Conservation (phyloP, 768 basidiomycete genomes). For the Cystofilobasidium macerans region DNA sequence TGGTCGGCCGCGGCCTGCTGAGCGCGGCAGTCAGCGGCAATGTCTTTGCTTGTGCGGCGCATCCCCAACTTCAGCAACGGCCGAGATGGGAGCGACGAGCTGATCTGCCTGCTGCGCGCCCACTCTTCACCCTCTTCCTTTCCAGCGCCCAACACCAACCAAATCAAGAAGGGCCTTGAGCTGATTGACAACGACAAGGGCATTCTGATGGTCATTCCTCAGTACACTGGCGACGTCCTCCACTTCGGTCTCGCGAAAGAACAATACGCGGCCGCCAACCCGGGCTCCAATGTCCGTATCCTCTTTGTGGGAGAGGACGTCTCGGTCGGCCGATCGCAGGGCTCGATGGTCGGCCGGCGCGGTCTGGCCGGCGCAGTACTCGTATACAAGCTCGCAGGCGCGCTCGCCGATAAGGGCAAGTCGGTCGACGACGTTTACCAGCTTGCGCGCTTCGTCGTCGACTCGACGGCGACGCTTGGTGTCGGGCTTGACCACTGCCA, state of each 20-base stretch:
- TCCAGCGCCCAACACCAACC: slow-evolving; percentile 25
- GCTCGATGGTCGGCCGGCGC: slow-evolving; percentile 40
- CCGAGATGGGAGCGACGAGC: background rate
- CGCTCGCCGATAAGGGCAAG: slow-evolving; percentile 36
- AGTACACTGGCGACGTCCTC: slow-evolving; percentile 34
- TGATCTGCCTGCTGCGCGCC: background rate
- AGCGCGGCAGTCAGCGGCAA: slow-evolving; percentile 24
- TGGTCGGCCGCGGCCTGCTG: slow-evolving; percentile 22
- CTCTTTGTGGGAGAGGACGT: slow-evolving; percentile 42
- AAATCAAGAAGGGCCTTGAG: slow-evolving; percentile 26
- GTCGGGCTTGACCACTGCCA: slow-evolving; percentile 40
- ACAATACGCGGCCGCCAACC: slow-evolving; percentile 30
- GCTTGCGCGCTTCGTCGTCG: slow-evolving; percentile 33
- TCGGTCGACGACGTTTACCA: slow-evolving; percentile 37
- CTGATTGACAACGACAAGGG: slow-evolving; percentile 24
- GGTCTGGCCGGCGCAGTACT: slow-evolving; percentile 23
- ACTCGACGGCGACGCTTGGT: background rate
- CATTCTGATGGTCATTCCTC: background rate
- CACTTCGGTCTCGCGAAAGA: slow-evolving; percentile 41
- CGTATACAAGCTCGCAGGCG: slow-evolving; percentile 20
- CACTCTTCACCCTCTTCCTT: too few species aligned
- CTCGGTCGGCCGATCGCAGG: slow-evolving; percentile 39
- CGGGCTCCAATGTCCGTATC: slow-evolving; percentile 31
- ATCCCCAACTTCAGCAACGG: background rate
- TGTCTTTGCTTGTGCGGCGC: slow-evolving; percentile 18